Base-by-base conservation (phyloP, 2,329 filamentous ascomycete species). In the Lachnellula occidentalis region DNA sequence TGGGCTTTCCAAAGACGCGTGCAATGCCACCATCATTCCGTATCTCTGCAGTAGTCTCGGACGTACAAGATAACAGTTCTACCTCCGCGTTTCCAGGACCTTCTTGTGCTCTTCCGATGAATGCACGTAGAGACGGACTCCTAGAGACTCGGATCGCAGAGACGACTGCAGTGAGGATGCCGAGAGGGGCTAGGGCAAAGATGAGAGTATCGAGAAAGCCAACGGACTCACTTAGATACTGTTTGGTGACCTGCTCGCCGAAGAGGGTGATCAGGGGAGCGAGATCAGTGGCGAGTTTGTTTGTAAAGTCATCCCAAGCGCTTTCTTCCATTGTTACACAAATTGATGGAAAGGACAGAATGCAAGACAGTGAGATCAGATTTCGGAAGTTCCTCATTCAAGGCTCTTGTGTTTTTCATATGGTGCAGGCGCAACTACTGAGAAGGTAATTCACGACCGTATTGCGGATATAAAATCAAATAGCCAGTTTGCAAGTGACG, bases 31-130 rank as follows among this genome's bases (percentile, higher is more conserved):
- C 61, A 46, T 73, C 71, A 7, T 76, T 76, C 57, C 72, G 78
- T 0, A 78, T 59, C 54, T 78, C 76, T 4, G 72, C 74, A 0
- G 73, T 74, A 1, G 73, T 73, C 9, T 72, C 62, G 0, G 74
- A 77, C 0, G 76, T 76, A 4, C 74, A 78, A 0, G 75, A 75
- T 54, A 77, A 67, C 0, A 78, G 59, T 22, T 78, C 75, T 0
- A 64, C 62, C 27, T 78, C 76, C 0, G 69, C 72, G 1, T 68
- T 66, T 0, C 73, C 70, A 0, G 66, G 64, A 3, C 70, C 73
- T 57, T 78, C 76, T 37, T 73, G 69, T 0, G 73, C 74, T 36
- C 36, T 24, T 19, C 51, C 45, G 27, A 54, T 49, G n/a, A 54
- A 36, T n/a, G 51, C 51, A 5, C 21, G 24, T 5, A 54, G 36